These are phyloP conservation scores for Aspergillus incahuasiensis DNA, from an alignment of 495 filamentous ascomycete genomes.

Conservation along the genomic window DNA sequence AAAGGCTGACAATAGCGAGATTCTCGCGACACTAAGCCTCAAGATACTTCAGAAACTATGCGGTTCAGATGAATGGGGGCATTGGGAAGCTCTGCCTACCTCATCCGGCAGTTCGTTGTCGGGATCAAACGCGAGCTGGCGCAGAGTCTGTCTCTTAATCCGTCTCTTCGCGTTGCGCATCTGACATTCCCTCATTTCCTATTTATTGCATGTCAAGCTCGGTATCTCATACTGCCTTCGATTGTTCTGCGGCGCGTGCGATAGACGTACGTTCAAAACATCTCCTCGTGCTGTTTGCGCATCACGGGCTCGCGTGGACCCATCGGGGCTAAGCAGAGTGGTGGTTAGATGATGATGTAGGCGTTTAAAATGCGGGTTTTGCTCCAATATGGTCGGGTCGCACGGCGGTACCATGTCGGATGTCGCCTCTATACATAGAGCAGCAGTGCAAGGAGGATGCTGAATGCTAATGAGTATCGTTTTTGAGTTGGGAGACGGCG, in stretches of 20 bases:
- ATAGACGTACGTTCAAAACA: conserved; percentile 45
- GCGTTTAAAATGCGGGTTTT: conserved; percentile 60
- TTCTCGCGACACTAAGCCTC: conserved; percentile 34
- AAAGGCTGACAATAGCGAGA: conserved; percentile 33
- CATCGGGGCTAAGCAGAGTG: conserved; percentile 55
- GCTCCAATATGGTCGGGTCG: conserved; percentile 55
- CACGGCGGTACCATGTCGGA: conserved; percentile 61
- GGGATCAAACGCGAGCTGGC: conserved; percentile 31
- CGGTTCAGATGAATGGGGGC: background rate
- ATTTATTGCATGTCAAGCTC: background rate
- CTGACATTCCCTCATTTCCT: conserved; percentile 41
- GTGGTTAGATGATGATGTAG: conserved; percentile 58
- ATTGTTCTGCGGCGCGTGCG: background rate
- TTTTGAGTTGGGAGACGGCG: background rate
- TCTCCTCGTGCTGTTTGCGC: conserved; percentile 49
- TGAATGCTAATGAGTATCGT: background rate
- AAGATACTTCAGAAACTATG: background rate
- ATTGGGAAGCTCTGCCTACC: conserved; percentile 16
- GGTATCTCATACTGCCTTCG: background rate
- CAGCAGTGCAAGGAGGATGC: background rate
- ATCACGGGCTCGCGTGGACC: conserved; percentile 53
- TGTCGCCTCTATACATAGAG: background rate
- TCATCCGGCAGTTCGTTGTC: conserved; percentile 32
- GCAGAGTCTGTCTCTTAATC: conserved; percentile 32
- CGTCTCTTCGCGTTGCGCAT: conserved; percentile 31